These are phyloP conservation scores for Strobilomyces echinocephalus DNA, from an alignment of 768 basidiomycete species.

Conservation along the genomic window DNA sequence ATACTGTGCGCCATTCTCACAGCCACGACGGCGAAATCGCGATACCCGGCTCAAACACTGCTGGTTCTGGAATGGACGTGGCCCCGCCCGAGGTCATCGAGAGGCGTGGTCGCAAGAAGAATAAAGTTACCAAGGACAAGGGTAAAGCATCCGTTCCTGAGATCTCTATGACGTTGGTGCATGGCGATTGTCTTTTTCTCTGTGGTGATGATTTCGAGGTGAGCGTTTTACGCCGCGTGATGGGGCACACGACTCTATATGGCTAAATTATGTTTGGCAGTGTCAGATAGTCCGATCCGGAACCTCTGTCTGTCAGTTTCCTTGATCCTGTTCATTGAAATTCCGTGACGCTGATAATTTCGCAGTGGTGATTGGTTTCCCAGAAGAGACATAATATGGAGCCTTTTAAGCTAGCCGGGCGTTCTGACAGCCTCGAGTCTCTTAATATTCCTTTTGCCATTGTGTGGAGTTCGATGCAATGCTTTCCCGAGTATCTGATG, in stretches of 20 bases:
- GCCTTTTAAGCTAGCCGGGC: neutral
- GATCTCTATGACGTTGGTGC: slow-evolving; percentile 33
- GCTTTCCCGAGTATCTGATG: neutral
- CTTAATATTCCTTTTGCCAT: neutral
- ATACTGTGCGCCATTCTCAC: slow-evolving; percentile 1
- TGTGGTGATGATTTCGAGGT: slow-evolving; percentile 40
- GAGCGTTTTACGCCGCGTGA: slow-evolving; percentile 15
- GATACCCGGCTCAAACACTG: neutral
- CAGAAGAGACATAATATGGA: slow-evolving; percentile 10
- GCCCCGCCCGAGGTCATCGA: neutral
- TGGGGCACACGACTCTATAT: neutral
- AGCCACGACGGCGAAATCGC: neutral
- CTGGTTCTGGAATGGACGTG: neutral
- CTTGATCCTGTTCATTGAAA: neutral
- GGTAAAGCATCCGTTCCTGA: slow-evolving; percentile 12
- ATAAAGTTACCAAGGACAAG: slow-evolving; percentile 18
- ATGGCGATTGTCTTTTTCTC: slow-evolving; percentile 37
- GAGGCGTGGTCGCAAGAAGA: slow-evolving; percentile 10
- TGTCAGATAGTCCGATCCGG: slow-evolving; percentile 28
- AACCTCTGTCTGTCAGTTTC: slow-evolving; percentile 29
- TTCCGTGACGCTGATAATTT: slow-evolving; percentile 8
- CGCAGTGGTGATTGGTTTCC: slow-evolving; percentile 27
- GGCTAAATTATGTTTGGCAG: slow-evolving; percentile 13
- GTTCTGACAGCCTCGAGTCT: neutral
- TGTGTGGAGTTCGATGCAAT: slow-evolving; percentile 1